Evolutionary conservation across 2,329 filamentous ascomycete species (phyloP).

Genomic region (Claviceps cyperi): DNA sequence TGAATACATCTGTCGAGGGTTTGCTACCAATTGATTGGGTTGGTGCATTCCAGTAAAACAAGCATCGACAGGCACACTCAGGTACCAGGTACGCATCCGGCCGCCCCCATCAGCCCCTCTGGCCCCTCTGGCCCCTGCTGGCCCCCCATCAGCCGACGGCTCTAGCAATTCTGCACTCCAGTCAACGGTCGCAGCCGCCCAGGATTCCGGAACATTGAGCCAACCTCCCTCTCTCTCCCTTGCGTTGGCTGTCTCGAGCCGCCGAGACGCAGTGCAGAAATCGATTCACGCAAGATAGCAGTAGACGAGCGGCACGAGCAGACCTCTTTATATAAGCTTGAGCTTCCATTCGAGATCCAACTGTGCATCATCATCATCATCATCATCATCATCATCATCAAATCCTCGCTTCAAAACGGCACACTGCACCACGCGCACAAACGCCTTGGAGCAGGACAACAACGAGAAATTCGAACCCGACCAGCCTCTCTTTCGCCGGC

Average conservation of each 20-base stretch:
- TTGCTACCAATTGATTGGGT: neutral
- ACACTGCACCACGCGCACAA: too few species aligned
- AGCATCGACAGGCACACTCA: neutral
- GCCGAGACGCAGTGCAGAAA: slow-evolving; percentile 3
- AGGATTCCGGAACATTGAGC: neutral
- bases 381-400: neutral
- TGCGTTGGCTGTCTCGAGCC: slow-evolving; percentile 5
- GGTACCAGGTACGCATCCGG: slow-evolving; percentile 2
- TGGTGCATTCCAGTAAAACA: slow-evolving; percentile 2
- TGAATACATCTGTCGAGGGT: neutral
- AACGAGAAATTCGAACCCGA: neutral
- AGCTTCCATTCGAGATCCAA: neutral
- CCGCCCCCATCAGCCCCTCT: neutral
- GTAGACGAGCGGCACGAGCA: neutral
- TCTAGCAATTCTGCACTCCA: slow-evolving; percentile 6
- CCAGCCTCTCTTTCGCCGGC: too few species aligned
- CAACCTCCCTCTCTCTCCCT: slow-evolving; percentile 7
- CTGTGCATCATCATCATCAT: neutral
- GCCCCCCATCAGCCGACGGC: neutral
- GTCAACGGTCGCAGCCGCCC: slow-evolving; percentile 1
- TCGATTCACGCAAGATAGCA: neutral
- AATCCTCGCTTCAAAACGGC: neutral
- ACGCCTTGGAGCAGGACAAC: neutral
- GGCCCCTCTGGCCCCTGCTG: neutral
- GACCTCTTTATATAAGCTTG: slow-evolving; percentile 7